Percentiles rank a stretch among this genome's conserved stretches.
Conservation (phyloP, 345 rosid species). For the Hypericum perforatum region DNA sequence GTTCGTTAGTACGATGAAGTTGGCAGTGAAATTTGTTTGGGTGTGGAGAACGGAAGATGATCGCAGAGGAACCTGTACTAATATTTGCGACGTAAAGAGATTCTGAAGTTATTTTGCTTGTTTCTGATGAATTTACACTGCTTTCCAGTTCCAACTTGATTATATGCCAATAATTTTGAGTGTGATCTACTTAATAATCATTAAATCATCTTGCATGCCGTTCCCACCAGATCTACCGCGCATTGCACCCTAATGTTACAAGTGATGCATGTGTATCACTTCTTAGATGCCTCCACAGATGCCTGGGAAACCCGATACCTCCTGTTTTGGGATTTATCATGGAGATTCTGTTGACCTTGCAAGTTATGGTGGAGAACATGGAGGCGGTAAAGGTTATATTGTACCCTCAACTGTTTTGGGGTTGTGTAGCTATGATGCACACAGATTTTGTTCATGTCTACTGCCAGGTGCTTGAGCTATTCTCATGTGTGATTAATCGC, state of each 20-base stretch:
- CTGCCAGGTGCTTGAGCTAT: constrained; percentile 97
- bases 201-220: constrained; percentile 99
- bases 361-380: constrained; percentile 99
- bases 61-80: too few relatives aligned
- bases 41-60: too few relatives aligned
- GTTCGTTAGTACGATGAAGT: too few relatives aligned
- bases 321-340: constrained; percentile 90
- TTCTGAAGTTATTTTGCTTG: too few relatives aligned
- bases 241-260: constrained; percentile 83
- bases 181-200: too few relatives aligned
- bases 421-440: constrained; percentile 99
- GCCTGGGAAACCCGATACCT: constrained; percentile 92
- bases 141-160: too few relatives aligned
- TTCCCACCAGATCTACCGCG: constrained; percentile 97
- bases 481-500: constrained; percentile 78
- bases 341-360: constrained; percentile 89
- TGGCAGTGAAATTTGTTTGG: too few relatives aligned
- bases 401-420: constrained; percentile 98
- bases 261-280: constrained; percentile 90
- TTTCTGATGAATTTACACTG: too few relatives aligned
- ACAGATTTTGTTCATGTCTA: constrained; percentile 96
- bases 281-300: constrained; percentile 91
- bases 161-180: too few relatives aligned
- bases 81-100: too few relatives aligned
- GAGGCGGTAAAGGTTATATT: constrained; percentile 97